A percentile compares a stretch with the other conserved stretches of the same genome.
Evolutionary conservation across 805 yeast genomes (phyloP).

Genomic region (Metschnikowia dekortorum): DNA sequence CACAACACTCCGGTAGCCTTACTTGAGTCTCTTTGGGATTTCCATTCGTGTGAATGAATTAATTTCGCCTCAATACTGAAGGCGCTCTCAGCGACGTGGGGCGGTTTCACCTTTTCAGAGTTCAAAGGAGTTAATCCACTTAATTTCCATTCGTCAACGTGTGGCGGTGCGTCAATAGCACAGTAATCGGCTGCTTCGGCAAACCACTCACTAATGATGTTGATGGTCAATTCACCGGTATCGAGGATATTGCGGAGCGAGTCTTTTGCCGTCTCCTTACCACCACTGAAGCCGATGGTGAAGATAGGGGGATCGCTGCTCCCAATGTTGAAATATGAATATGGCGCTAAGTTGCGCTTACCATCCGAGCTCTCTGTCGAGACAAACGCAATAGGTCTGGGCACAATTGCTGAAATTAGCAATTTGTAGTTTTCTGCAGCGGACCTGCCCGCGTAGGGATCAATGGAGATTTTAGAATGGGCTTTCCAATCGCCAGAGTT

Average conservation of each 20-base stretch:
- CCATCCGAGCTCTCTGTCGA: conserved; percentile 46
- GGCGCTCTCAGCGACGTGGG: conserved; percentile 59
- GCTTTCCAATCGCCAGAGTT: conserved; percentile 39
- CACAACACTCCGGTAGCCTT: conserved; percentile 34
- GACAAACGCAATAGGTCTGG: conserved; percentile 59
- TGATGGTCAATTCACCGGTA: conserved; percentile 52
- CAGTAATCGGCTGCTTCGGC: conserved; percentile 58
- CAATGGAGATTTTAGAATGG: conserved; percentile 43
- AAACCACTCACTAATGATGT: conserved; percentile 59
- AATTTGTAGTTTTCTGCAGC: conserved; percentile 46
- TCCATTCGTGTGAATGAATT: conserved; percentile 41
- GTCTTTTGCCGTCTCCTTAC: conserved; percentile 41
- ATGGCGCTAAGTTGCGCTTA: conserved; percentile 52
- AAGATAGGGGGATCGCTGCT: conserved; percentile 58
- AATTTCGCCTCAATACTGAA: conserved; percentile 56
- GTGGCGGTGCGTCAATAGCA: conserved; percentile 44
- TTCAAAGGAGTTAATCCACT: conserved; percentile 47
- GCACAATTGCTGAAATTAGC: conserved; percentile 49
- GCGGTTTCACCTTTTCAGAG: conserved; percentile 45
- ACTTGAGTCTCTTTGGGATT: conserved; percentile 34
- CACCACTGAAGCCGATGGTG: conserved; percentile 44
- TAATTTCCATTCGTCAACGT: conserved; percentile 52
- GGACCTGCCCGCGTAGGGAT: conserved; percentile 41
- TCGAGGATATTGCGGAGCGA: conserved; percentile 45
- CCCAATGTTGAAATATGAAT: conserved; percentile 48